A percentile compares a stretch with the other conserved stretches of the same genome.
phyloP scores from a whole-genome alignment of 2,329 filamentous ascomycete species.

The Myriosclerotinia scirpicola region DNA sequence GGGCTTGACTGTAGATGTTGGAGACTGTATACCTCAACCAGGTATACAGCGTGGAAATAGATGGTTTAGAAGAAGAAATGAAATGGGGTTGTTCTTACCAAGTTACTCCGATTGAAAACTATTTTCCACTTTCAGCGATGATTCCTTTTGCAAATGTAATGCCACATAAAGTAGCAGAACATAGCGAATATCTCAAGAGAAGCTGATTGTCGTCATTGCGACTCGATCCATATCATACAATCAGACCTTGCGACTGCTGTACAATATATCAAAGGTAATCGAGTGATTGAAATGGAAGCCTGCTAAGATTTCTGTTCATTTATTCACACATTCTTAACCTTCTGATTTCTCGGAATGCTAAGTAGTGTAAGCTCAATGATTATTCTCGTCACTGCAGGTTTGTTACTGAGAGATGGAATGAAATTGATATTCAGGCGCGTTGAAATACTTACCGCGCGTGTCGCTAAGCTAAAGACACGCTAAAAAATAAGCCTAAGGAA shows the following conservation, averaged over 20 bases:
- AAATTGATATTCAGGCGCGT: background rate
- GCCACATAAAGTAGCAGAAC: slow-evolving; percentile 24
- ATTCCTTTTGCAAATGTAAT: slow-evolving; percentile 6
- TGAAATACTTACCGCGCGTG: slow-evolving; percentile 15
- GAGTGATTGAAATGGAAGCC: slow-evolving; percentile 22
- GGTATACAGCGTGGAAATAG: background rate
- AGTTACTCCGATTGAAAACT: slow-evolving; percentile 44
- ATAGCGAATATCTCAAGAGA: slow-evolving; percentile 36
- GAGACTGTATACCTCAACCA: background rate
- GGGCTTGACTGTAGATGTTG: background rate
- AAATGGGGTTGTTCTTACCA: slow-evolving; percentile 31
- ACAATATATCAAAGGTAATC: slow-evolving; percentile 23
- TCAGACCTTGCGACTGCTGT: slow-evolving; percentile 2
- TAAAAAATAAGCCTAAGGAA: slow-evolving; percentile 2
- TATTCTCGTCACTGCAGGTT: slow-evolving; percentile 41
- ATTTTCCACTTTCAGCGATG: slow-evolving; percentile 38
- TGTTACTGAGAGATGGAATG: slow-evolving; percentile 28
- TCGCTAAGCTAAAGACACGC: slow-evolving; percentile 15
- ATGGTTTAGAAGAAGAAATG: background rate
- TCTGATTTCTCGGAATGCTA: slow-evolving; percentile 32
- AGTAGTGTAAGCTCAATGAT: slow-evolving; percentile 40
- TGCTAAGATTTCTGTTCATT: slow-evolving; percentile 44
- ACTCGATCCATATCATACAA: slow-evolving; percentile 18
- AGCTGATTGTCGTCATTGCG: slow-evolving; percentile 39
- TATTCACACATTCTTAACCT: slow-evolving; percentile 39